A percentile compares a stretch with the other conserved stretches of the same genome.
phyloP scores from a whole-genome alignment of 345 rosid species.

The Rhizophora apiculata region DNA sequence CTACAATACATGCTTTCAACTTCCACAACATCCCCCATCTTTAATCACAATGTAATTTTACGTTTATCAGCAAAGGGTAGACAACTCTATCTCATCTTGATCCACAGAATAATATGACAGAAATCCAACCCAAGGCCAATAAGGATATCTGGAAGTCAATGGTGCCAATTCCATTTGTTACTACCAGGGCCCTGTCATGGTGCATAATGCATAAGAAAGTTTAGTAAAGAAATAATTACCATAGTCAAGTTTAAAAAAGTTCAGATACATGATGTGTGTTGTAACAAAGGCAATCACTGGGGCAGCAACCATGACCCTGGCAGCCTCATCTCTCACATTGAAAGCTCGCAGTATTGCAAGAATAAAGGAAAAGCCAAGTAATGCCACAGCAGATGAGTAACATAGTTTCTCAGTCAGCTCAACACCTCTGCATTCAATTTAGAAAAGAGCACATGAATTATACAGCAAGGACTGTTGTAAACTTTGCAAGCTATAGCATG shows the following conservation, averaged over 20 bases:
- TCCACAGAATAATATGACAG: too few species aligned
- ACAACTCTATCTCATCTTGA: too few species aligned
- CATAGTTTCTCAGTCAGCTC: conserved; percentile 78
- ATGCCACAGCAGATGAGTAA: conserved; percentile 74
- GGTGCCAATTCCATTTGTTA: background rate
- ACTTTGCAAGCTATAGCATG: too few species aligned
- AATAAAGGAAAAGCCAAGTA: conserved; percentile 62
- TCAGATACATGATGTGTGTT: conserved; percentile 81
- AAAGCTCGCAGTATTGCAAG: conserved; percentile 67
- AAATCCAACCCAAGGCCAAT: too few species aligned
- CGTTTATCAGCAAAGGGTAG: too few species aligned
- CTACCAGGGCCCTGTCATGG: background rate
- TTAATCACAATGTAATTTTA: too few species aligned
- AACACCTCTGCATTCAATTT: conserved; percentile 54
- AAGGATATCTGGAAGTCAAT: background rate
- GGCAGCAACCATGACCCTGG: conserved; percentile 80
- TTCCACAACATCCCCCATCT: too few species aligned
- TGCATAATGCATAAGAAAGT: background rate
- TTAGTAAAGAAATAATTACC: conserved; percentile 40
- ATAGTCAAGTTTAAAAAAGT: conserved; percentile 68
- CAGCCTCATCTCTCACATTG: conserved; percentile 64
- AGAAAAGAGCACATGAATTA: conserved; percentile 11
- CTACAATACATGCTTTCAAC: background rate
- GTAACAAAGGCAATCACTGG: conserved; percentile 75
- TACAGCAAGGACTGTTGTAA: background rate